Percentiles rank a stretch among this genome's conserved stretches.
These are phyloP conservation scores for Pterocarpus santalinus DNA, from an alignment of 306 rosid genomes.

Conservation along the genomic window DNA sequence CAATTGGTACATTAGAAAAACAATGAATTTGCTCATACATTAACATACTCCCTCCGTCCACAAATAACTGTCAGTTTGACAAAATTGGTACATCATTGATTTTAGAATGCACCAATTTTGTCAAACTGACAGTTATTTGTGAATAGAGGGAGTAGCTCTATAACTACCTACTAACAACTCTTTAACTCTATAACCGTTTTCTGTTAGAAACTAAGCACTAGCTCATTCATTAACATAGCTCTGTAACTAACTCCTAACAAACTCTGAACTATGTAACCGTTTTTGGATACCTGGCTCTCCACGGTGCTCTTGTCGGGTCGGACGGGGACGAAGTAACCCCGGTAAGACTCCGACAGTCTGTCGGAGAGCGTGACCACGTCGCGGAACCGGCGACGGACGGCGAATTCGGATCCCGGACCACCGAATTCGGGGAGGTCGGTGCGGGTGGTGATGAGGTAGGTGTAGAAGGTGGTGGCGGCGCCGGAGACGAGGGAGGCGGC, in stretches of 20 bases:
- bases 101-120: no score
- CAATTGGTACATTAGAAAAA: neutral
- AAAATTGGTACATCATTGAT: no score
- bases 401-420: conserved; percentile 59
- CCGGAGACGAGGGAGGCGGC: conserved; percentile 87
- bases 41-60: neutral
- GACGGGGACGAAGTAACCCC: conserved; percentile 85
- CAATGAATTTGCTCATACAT: neutral
- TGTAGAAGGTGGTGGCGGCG: conserved; percentile 62
- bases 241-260: neutral
- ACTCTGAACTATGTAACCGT: neutral
- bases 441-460: conserved; percentile 80
- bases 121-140: no score
- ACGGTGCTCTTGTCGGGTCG: conserved; percentile 95
- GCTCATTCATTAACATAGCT: neutral
- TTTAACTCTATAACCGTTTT: no score
- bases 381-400: conserved; percentile 81
- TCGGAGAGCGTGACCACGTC: conserved; percentile 90
- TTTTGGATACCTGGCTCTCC: conserved; percentile 72
- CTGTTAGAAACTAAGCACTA: neutral
- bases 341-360: conserved; percentile 78
- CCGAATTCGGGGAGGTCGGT: conserved; percentile 76
- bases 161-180: no score
- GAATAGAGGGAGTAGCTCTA: no score
- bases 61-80: no score